Evolutionary conservation across 202 grass and related monocot genomes (phyloP).

Genomic region (Zoysia matrella): DNA sequence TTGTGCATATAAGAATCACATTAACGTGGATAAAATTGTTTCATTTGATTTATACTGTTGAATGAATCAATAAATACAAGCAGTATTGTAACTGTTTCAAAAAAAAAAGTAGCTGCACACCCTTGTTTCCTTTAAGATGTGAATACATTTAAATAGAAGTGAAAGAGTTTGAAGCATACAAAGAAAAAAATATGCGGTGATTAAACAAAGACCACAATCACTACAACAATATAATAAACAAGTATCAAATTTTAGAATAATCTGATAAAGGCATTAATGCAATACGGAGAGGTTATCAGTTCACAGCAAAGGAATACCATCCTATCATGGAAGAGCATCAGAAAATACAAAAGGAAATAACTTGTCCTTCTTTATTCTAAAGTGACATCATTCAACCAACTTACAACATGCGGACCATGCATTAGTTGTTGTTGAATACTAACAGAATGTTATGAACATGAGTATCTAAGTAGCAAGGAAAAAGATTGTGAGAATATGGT

Average conservation of each 20-base stretch:
- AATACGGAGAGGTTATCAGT: neutral
- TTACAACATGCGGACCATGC: neutral
- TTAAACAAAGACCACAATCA: neutral
- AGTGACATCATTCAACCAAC: neutral
- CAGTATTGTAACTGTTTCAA: neutral
- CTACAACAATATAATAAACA: neutral
- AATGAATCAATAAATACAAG: neutral
- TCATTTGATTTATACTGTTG: neutral
- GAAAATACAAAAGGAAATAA: neutral
- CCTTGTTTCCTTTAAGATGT: neutral
- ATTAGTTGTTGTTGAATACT: constrained; percentile 6
- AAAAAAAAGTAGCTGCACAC: neutral
- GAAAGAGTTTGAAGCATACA: neutral
- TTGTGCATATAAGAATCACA: constrained; percentile 5
- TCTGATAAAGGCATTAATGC: neutral
- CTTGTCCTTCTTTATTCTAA: neutral
- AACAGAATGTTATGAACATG: constrained; percentile 2
- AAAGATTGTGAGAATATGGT: constrained; percentile 4
- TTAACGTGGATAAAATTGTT: neutral
- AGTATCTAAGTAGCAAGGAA: neutral
- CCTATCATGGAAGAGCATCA: constrained; percentile 7
- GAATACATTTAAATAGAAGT: constrained; percentile 4
- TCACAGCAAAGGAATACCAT: neutral
- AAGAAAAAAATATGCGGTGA: neutral
- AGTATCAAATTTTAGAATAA: neutral